phyloP scores from a whole-genome alignment of 1,284 basidiomycete species.

The Apiotrichum porosum region DNA sequence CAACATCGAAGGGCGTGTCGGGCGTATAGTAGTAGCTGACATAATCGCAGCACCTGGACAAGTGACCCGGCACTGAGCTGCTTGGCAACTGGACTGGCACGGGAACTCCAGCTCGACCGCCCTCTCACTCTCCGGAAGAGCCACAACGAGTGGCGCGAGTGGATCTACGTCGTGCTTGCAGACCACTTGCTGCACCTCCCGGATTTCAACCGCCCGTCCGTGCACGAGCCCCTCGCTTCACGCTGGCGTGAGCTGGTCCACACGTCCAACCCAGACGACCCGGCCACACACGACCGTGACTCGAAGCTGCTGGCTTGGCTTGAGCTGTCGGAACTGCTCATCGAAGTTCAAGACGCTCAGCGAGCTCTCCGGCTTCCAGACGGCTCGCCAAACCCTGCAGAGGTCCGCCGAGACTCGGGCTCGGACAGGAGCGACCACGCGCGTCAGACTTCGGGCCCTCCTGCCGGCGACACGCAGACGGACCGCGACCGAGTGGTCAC shows the following conservation, averaged over 20 bases:
- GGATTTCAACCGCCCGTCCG: conserved; percentile 32
- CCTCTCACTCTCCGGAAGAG: conserved; percentile 20
- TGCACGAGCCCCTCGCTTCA: conserved; percentile 27
- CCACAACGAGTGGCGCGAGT: conserved; percentile 46
- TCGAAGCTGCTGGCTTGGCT: conserved; percentile 46
- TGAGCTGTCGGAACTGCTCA: conserved; percentile 43
- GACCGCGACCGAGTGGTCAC: conserved; percentile 7
- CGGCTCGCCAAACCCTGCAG: background rate
- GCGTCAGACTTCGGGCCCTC: background rate
- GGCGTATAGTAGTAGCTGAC: too few species aligned
- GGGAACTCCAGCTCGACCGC: conserved; percentile 29
- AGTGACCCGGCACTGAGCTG: conserved; percentile 35
- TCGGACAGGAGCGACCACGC: background rate
- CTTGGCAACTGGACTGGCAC: conserved; percentile 36
- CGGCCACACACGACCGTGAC: conserved; percentile 41
- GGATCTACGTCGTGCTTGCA: conserved; percentile 44
- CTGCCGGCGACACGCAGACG: background rate
- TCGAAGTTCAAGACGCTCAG: conserved; percentile 20
- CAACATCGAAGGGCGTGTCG: too few species aligned
- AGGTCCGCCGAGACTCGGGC: background rate
- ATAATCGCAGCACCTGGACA: too few species aligned
- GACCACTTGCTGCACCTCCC: conserved; percentile 40
- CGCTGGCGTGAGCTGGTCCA: conserved; percentile 40
- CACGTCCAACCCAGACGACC: conserved; percentile 22
- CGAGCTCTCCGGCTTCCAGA: conserved; percentile 2